Evolutionary conservation across 2,329 filamentous ascomycete species (phyloP), one percentile per base, ranked within the genome.

Genomic region (Nothophaeocryptopus gaeumannii): DNA sequence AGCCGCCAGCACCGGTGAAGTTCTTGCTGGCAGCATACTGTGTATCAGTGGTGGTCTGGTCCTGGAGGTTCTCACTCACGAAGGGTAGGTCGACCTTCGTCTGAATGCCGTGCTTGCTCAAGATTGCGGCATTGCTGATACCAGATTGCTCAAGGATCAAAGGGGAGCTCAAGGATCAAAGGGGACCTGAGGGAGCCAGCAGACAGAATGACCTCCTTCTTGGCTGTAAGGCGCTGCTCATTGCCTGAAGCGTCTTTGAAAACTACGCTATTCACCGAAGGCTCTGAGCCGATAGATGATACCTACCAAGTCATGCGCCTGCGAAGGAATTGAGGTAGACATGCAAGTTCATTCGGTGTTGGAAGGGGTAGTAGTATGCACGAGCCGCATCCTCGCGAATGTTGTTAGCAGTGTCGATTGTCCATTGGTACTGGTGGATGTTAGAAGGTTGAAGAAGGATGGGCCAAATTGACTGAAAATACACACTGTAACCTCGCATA

Each of bases 91-190:
- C 50, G 30, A 55, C 45, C 15, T 61, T 41, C 16, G 56, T 39
- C 1, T 60, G 50, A 42, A 55, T 44, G 32, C 47, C 42, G 29
- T 64, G 56, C 4, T 73, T 67, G 2, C 81, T 71, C 1, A 79
- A 66, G 8, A 78, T 58, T 0, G 67, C 58, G 2, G 67, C 63
- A 39, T 71, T 69, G 2, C 16, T 29, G 32, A 26, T 72, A 0
- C 82, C 82, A 0, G 80, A 83, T 2, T 83, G 68, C 54, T 85
- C 81, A 12, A 78, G 74, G 12, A 81, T 67, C n/a, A n/a, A n/a
- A n/a, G n/a, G n/a, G n/a, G n/a, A 83, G 68, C 54, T 85, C 81
- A 12, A 79, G 74, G n/a, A 81, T 68, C 63, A 77, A 79, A 2
- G 76, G 82, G 8, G 78, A 81, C 61, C 76, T 74, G 32, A 79